Conservation (phyloP, 2,329 filamentous ascomycete genomes). For the Scorias spongiosa region DNA sequence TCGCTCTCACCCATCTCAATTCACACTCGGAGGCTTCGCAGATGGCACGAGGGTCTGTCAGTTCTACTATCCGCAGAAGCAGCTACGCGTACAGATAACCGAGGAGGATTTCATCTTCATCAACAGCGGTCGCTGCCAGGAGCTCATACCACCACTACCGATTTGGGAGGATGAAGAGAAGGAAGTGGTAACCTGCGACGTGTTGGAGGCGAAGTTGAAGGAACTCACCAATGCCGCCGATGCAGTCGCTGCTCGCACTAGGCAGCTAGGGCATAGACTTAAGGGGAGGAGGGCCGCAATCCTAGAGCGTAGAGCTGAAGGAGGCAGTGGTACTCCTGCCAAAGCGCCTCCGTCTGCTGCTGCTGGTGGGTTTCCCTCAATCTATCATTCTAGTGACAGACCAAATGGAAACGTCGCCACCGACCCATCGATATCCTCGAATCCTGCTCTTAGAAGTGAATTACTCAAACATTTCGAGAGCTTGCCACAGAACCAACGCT, state of each 20-base stretch:
- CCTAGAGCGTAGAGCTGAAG: slow-evolving; percentile 41
- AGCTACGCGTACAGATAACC: slow-evolving; percentile 66
- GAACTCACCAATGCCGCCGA: slow-evolving; percentile 70
- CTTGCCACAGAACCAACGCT: slow-evolving; percentile 35
- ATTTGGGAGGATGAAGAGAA: slow-evolving; percentile 77
- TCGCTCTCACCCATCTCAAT: slow-evolving; percentile 63
- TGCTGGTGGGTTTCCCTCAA: slow-evolving; percentile 38
- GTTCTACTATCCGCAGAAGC: slow-evolving; percentile 56
- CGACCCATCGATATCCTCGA: slow-evolving; percentile 22
- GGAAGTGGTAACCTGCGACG: slow-evolving; percentile 69
- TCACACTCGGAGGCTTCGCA: slow-evolving; percentile 52
- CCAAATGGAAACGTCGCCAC: slow-evolving; percentile 23
- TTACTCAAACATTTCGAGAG: slow-evolving; percentile 49
- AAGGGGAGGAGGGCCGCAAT: slow-evolving; percentile 63
- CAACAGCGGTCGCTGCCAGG: slow-evolving; percentile 65
- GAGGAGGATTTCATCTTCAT: slow-evolving; percentile 82
- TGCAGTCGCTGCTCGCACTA: slow-evolving; percentile 50
- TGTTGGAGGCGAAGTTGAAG: slow-evolving; percentile 62
- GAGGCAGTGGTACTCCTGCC: slow-evolving; percentile 20
- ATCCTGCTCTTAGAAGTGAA: slow-evolving; percentile 42
- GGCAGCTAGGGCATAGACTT: slow-evolving; percentile 68
- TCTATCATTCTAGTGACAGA: slow-evolving; percentile 17
- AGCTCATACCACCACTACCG: slow-evolving; percentile 65
- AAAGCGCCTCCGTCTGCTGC: slow-evolving; percentile 16
- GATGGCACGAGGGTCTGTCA: slow-evolving; percentile 61